Evolutionary conservation across 352 stramenopile genomes (phyloP).

Genomic region (Phytophthora ohioensis): DNA sequence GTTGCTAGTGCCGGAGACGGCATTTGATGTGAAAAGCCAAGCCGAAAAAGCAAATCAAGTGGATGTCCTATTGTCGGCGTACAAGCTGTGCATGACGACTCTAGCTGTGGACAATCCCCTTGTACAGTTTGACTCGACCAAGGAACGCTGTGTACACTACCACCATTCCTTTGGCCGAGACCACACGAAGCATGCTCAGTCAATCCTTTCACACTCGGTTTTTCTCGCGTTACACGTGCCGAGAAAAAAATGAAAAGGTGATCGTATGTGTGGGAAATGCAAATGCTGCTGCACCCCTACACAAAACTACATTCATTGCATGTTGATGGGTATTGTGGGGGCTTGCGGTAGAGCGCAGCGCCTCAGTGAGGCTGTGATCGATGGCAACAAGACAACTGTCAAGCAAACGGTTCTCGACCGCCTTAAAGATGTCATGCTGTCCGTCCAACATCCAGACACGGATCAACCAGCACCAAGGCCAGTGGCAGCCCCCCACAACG

Average conservation of each 20-base stretch:
- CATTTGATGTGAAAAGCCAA: not conserved
- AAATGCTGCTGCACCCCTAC: not conserved
- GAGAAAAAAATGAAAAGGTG: not conserved
- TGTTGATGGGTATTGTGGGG: not conserved
- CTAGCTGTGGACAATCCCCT: not conserved
- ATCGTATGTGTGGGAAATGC: not conserved
- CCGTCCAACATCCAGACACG: not conserved
- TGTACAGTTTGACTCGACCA: not conserved
- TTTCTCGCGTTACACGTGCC: not conserved
- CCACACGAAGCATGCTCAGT: not conserved
- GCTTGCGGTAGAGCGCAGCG: not conserved
- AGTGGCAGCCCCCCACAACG: not conserved
- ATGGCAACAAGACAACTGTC: not conserved
- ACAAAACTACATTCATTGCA: not conserved
- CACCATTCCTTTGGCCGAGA: not conserved
- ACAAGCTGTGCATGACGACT: not conserved
- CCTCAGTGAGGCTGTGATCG: not conserved
- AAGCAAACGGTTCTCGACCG: not conserved
- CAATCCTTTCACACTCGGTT: not conserved
- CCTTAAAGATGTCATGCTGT: not conserved
- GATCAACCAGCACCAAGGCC: not conserved
- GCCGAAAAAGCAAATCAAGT: not conserved
- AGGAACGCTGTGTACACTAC: not conserved
- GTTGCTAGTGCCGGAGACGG: not conserved
- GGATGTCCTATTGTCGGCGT: not conserved